Percentiles rank a stretch among this genome's conserved stretches.
Conservation (phyloP, 257 asterid genomes). For the Hygrophila difformis region DNA sequence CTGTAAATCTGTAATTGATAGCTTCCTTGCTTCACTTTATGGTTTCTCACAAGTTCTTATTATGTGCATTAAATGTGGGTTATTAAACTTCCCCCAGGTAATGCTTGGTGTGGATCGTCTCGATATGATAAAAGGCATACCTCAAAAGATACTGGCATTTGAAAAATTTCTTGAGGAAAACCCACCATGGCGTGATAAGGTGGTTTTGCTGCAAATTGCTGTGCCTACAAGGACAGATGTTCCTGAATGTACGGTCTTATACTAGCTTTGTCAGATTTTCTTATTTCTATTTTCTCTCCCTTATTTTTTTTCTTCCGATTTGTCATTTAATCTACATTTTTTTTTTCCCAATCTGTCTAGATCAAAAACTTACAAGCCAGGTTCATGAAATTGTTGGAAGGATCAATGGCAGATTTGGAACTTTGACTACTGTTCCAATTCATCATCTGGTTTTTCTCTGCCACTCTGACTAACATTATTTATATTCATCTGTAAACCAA, state of each 20-base stretch:
- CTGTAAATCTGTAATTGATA: neutral
- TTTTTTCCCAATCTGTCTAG: conserved; percentile 31
- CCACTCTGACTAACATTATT: no score
- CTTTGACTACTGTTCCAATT: conserved; percentile 80
- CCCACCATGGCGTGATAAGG: conserved; percentile 78
- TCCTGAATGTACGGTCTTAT: conserved; percentile 74
- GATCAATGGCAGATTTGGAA: conserved; percentile 95
- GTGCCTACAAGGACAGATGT: conserved; percentile 97
- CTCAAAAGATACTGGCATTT: conserved; percentile 90
- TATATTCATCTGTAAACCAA: no score
- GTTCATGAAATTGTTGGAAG: conserved; percentile 99
- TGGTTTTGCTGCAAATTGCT: conserved; percentile 85
- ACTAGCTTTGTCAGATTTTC: conserved; percentile 7
- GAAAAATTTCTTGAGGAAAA: conserved; percentile 96
- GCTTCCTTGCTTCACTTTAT: no score
- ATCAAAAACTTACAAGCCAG: conserved; percentile 95
- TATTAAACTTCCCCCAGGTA: conserved; percentile 36
- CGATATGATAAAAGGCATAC: conserved; percentile 91
- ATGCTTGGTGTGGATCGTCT: conserved; percentile 94
- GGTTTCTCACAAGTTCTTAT: conserved; percentile 3
- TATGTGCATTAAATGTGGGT: neutral
- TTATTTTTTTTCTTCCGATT: conserved; percentile 6
- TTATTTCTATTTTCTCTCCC: no score
- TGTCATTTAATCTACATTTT: conserved; percentile 12
- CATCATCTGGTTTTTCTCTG: conserved; percentile 75